phyloP scores from a whole-genome alignment of 2,329 filamentous ascomycete genomes.

The Capronia epimyces region DNA sequence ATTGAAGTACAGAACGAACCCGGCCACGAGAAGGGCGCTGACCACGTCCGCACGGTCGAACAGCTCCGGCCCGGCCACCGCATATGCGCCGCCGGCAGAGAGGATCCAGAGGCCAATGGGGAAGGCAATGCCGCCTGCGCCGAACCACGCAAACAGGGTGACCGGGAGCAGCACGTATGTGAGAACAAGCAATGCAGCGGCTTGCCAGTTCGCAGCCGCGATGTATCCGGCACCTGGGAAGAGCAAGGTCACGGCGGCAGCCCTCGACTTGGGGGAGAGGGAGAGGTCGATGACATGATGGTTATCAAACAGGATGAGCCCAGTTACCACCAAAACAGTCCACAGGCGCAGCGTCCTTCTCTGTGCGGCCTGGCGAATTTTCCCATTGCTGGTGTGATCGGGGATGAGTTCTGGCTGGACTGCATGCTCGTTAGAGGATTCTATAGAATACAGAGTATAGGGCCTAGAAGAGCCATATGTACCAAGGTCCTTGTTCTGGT shows the following conservation, averaged over 20 bases:
- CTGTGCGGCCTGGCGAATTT: too few species aligned
- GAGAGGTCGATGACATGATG: not conserved
- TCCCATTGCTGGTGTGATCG: too few species aligned
- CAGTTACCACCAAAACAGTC: too few species aligned
- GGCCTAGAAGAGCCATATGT: too few species aligned
- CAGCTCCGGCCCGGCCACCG: conserved; percentile 6
- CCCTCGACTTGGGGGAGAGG: not conserved
- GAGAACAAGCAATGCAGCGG: conserved; percentile 11
- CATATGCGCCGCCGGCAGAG: conserved; percentile 13
- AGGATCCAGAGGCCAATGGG: conserved; percentile 19
- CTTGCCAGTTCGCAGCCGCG: conserved; percentile 17
- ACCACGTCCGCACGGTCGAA: conserved; percentile 6
- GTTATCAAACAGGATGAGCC: too few species aligned
- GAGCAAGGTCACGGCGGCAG: conserved; percentile 7
- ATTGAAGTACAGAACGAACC: conserved; percentile 7
- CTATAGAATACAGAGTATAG: too few species aligned
- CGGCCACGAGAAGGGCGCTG: conserved; percentile 11
- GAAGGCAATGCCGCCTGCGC: conserved; percentile 19
- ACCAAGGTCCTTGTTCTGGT: too few species aligned
- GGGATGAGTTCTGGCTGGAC: too few species aligned
- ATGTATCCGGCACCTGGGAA: conserved; percentile 21
- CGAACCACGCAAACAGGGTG: conserved; percentile 22
- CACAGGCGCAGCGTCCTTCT: too few species aligned
- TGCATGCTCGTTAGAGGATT: too few species aligned
- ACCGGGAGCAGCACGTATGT: conserved; percentile 18